Evolutionary conservation across 345 rosid genomes (phyloP).

Genomic region (Eucalyptus paniculata): DNA sequence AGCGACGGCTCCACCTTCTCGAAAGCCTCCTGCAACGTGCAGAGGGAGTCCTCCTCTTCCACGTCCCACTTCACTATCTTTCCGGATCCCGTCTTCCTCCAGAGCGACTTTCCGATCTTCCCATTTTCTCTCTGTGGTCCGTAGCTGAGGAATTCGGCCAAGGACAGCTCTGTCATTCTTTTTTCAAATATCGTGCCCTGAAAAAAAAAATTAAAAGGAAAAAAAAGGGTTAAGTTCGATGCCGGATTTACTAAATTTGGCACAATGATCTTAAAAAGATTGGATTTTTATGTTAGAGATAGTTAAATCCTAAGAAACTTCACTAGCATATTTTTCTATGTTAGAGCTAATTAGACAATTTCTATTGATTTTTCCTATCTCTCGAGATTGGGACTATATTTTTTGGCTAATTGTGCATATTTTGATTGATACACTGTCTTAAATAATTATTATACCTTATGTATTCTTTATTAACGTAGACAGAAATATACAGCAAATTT

Average conservation of each 20-base stretch:
- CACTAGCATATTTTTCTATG: background rate
- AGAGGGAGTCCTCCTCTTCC: conserved; percentile 53
- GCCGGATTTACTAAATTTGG: background rate
- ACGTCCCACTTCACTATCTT: conserved; percentile 58
- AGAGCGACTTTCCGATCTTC: conserved; percentile 34
- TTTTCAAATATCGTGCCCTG: conserved; percentile 73
- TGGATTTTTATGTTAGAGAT: background rate
- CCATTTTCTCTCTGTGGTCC: conserved; percentile 59
- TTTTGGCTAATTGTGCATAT: background rate
- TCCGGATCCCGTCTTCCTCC: conserved; percentile 75
- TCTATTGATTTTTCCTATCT: background rate
- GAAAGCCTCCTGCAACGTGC: conserved; percentile 78
- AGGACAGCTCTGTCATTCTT: conserved; percentile 57
- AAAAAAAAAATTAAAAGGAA: background rate
- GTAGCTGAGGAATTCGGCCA: conserved; percentile 60
- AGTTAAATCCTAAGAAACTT: background rate
- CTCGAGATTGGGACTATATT: too few species aligned
- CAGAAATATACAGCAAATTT: background rate
- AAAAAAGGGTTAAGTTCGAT: background rate
- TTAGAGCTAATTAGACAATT: background rate
- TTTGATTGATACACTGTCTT: too few species aligned
- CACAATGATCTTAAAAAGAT: background rate
- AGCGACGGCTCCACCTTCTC: conserved; percentile 50
- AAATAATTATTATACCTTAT: too few species aligned
- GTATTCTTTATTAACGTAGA: too few species aligned